phyloP scores from a whole-genome alignment of 257 asterid genomes.

The Gentiana straminea region DNA sequence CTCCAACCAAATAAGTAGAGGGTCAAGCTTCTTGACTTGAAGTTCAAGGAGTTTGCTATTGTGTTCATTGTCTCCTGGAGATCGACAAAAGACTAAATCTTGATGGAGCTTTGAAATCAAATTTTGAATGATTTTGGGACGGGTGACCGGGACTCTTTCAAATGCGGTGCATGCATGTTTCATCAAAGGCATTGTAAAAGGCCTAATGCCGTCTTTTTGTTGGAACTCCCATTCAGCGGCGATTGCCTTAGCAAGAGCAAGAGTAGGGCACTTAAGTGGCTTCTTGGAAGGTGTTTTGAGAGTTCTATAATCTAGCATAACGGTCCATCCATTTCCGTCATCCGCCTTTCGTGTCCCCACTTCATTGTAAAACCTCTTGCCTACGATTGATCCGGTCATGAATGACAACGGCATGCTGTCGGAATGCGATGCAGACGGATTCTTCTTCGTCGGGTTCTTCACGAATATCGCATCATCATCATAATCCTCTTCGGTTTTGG shows the following conservation, averaged over 20 bases:
- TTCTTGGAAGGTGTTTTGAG: conserved; percentile 77
- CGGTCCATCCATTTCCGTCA: conserved; percentile 87
- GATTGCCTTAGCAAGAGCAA: conserved; percentile 77
- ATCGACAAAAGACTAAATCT: conserved; percentile 78
- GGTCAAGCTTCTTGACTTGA: conserved; percentile 79
- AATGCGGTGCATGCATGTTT: conserved; percentile 82
- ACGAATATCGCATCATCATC: conserved; percentile 34
- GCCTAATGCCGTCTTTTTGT: conserved; percentile 86
- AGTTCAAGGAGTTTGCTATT: conserved; percentile 49
- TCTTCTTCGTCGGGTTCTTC: conserved; percentile 28
- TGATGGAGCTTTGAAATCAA: conserved; percentile 65
- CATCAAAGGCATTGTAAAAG: conserved; percentile 96
- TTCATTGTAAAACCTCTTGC: conserved; percentile 70
- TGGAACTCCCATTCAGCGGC: conserved; percentile 99
- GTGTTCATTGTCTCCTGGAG: conserved; percentile 58
- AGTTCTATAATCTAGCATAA: conserved; percentile 91
- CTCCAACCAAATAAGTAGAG: conserved; percentile 73
- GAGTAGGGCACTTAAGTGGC: conserved; percentile 75
- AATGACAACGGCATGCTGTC: conserved; percentile 80
- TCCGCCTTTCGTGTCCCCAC: conserved; percentile 79
- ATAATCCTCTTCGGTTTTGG: neutral
- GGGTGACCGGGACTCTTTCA: conserved; percentile 84
- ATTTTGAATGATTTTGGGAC: conserved; percentile 44
- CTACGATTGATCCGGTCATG: conserved; percentile 96
- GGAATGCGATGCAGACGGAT: conserved; percentile 23